These are phyloP conservation scores for Aschersonia sp. DNA, from an alignment of 2,329 filamentous ascomycete genomes.

Conservation along the genomic window DNA sequence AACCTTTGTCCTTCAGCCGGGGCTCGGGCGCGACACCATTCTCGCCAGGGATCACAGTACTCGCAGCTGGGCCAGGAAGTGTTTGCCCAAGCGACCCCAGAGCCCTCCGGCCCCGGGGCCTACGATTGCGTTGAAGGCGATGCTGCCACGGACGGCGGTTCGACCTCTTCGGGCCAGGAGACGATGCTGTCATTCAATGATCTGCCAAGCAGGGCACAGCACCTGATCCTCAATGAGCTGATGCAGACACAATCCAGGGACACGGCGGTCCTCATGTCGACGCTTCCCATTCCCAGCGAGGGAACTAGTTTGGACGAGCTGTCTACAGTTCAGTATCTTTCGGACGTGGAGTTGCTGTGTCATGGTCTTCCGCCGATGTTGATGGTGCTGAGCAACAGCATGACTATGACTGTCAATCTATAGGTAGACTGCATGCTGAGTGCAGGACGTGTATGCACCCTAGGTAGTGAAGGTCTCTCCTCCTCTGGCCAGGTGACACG, in stretches of 20 bases:
- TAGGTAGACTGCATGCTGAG: slow-evolving; percentile 14
- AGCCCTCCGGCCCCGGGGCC: slow-evolving; percentile 14
- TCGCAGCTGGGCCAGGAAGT: slow-evolving; percentile 18
- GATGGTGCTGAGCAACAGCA: slow-evolving; percentile 74
- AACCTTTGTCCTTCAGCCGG: slow-evolving; percentile 3
- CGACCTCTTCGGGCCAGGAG: slow-evolving; percentile 41
- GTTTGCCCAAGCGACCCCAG: slow-evolving; percentile 26
- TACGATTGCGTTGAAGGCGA: slow-evolving; percentile 1
- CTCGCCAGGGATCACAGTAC: slow-evolving; percentile 19
- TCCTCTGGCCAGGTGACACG: no score
- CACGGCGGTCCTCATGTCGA: slow-evolving; percentile 71
- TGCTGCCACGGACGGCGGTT: slow-evolving; percentile 18
- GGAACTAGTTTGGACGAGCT: slow-evolving; percentile 58
- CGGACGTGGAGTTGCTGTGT: slow-evolving; percentile 65
- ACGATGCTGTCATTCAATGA: slow-evolving; percentile 74
- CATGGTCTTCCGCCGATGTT: slow-evolving; percentile 61
- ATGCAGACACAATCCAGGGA: slow-evolving; percentile 53
- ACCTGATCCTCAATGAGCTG: slow-evolving; percentile 75
- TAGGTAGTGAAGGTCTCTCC: neutral
- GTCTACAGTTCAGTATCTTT: slow-evolving; percentile 60
- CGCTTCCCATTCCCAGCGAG: slow-evolving; percentile 65
- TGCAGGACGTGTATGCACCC: no score
- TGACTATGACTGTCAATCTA: slow-evolving; percentile 73
- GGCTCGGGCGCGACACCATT: slow-evolving; percentile 12
- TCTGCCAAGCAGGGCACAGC: slow-evolving; percentile 68